These are phyloP conservation scores for Calcarisporium arbuscula DNA, from an alignment of 2,329 filamentous ascomycete genomes.

Conservation along the genomic window DNA sequence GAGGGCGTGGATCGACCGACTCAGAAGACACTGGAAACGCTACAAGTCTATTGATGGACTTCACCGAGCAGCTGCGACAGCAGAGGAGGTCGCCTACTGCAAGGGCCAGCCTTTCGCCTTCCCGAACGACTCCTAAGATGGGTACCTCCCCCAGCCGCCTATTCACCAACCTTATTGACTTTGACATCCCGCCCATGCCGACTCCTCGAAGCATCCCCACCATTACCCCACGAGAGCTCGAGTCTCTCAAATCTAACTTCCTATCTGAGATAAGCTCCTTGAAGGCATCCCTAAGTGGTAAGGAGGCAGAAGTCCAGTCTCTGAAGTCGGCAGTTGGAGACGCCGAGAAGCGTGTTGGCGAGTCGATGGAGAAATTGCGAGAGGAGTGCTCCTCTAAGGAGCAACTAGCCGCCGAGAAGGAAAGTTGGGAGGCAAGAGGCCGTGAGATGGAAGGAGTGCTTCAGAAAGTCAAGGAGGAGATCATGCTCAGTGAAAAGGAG, in stretches of 20 bases:
- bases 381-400: constrained; percentile 69
- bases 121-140: constrained; percentile 22
- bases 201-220: constrained; percentile 88
- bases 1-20: constrained; percentile 27
- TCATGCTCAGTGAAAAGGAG: constrained; percentile 71
- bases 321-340: constrained; percentile 83
- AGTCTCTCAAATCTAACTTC: constrained; percentile 85
- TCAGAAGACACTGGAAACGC: constrained; percentile 50
- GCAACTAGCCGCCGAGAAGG: constrained; percentile 66
- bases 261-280: constrained; percentile 92
- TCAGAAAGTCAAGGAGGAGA: constrained; percentile 73
- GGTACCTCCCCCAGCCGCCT: constrained; percentile 42
- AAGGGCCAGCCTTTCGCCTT: constrained; percentile 22
- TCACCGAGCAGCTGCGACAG: constrained; percentile 65
- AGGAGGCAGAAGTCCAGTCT: constrained; percentile 83
- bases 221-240: constrained; percentile 85
- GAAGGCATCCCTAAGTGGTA: constrained; percentile 83
- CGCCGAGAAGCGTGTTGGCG: constrained; percentile 85
- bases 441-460: constrained; percentile 81
- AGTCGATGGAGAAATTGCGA: constrained; percentile 75
- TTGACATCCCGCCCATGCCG: constrained; percentile 85
- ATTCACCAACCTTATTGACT: constrained; percentile 63
- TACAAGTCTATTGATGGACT: constrained; percentile 77
- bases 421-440: constrained; percentile 77
- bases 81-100: constrained; percentile 43